Conservation (phyloP, 768 basidiomycete genomes). For the Tephrocybe sp. region DNA sequence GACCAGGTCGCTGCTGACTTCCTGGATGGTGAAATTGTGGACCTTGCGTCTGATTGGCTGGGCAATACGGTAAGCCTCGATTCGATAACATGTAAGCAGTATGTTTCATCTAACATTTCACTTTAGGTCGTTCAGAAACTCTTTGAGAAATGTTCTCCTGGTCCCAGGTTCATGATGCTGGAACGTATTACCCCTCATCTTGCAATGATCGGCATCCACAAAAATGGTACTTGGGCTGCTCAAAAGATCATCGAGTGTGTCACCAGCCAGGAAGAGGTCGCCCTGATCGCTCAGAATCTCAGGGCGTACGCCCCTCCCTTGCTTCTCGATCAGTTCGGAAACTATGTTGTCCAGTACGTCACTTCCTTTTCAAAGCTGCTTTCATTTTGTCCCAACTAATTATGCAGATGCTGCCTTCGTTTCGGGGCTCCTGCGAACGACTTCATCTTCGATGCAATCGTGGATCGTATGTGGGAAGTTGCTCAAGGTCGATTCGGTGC, state of each 20-base stretch:
- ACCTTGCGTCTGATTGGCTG: conserved; percentile 96
- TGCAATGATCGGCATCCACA: conserved; percentile 98
- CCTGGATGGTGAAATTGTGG: conserved; percentile 92
- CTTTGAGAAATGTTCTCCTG: conserved; percentile 84
- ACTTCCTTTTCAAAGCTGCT: not conserved
- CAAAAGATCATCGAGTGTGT: conserved; percentile 99
- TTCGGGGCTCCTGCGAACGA: conserved; percentile 90
- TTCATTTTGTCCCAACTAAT: not conserved
- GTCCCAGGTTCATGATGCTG: conserved; percentile 84
- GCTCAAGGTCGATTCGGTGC: conserved; percentile 98
- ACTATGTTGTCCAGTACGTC: conserved; percentile 91
- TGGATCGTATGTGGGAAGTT: conserved; percentile 97
- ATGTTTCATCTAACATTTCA: conserved; percentile 3
- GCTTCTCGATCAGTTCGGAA: conserved; percentile 91
- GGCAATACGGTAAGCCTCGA: conserved; percentile 79
- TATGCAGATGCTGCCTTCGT: conserved; percentile 76
- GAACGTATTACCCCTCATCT: conserved; percentile 92
- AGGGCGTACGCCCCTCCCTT: conserved; percentile 92
- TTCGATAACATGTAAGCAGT: not conserved
- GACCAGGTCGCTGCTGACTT: conserved; percentile 90
- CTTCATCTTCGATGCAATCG: conserved; percentile 97
- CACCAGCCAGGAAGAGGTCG: conserved; percentile 82
- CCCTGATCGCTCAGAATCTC: conserved; percentile 81
- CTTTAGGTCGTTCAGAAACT: conserved; percentile 91
- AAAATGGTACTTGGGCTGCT: conserved; percentile 99